These are phyloP conservation scores for Podila horticola DNA, from an alignment of 192 early-diverging fungal genomes.

Conservation along the genomic window DNA sequence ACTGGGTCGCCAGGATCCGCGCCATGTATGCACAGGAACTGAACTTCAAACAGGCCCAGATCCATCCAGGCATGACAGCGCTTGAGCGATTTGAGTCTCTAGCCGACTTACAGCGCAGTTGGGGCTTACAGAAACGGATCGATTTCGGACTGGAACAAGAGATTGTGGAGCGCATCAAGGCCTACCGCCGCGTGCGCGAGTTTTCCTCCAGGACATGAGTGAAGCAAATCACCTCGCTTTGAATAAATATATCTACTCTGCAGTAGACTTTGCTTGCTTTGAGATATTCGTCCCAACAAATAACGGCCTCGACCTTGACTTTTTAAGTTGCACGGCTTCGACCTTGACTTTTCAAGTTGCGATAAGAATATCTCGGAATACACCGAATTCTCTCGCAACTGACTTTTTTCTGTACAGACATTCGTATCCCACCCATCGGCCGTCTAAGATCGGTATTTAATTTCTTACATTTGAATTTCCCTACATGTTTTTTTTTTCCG, in stretches of 20 bases:
- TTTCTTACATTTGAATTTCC: too few species aligned
- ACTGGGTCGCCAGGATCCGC: constrained; percentile 42
- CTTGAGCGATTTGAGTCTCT: constrained; percentile 31
- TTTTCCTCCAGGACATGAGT: constrained; percentile 23
- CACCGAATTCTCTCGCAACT: too few species aligned
- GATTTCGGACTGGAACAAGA: constrained; percentile 48
- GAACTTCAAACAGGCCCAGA: constrained; percentile 32
- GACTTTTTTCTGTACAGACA: too few species aligned
- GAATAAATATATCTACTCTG: not conserved
- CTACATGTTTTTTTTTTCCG: too few species aligned
- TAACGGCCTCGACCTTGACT: too few species aligned
- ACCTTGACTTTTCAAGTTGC: not conserved
- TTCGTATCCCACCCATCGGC: too few species aligned
- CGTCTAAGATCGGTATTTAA: too few species aligned
- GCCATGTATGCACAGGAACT: constrained; percentile 44
- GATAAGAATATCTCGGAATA: too few species aligned
- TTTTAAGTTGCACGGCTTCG: not conserved
- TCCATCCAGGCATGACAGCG: constrained; percentile 27
- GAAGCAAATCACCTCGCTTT: not conserved
- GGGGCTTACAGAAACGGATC: constrained; percentile 36
- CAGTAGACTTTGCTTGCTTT: not conserved
- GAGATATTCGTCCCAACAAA: too few species aligned
- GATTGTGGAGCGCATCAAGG: constrained; percentile 48
- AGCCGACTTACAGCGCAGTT: constrained; percentile 28
- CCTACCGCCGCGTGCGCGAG: constrained; percentile 44